Evolutionary conservation across 2,329 filamentous ascomycete genomes (phyloP).

Genomic region (Penicillium sp.): DNA sequence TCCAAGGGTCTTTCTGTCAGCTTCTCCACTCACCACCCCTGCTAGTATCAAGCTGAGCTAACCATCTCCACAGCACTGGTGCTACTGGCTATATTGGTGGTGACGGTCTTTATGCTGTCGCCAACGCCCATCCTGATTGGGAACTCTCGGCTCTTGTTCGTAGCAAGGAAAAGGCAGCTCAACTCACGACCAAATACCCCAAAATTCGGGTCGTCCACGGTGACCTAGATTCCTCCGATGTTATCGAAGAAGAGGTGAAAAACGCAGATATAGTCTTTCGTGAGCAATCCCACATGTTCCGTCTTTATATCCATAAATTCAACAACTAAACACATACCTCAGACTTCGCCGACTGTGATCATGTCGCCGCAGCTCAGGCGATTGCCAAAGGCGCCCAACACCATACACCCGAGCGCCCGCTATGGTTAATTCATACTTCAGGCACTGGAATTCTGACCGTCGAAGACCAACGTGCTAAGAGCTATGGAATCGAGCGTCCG

Average conservation of each 20-base stretch:
- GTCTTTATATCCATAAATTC: too few species aligned
- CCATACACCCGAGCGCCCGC: constrained; percentile 39
- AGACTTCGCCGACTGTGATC: constrained; percentile 50
- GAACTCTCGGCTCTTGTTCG: constrained; percentile 50
- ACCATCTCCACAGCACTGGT: constrained; percentile 48
- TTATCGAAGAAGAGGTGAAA: constrained; percentile 49
- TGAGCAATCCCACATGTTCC: constrained; percentile 31
- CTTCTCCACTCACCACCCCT: constrained; percentile 10
- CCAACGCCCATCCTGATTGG: constrained; percentile 53
- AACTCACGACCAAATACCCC: constrained; percentile 45
- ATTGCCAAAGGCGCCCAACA: constrained; percentile 45
- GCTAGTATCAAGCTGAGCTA: constrained; percentile 16
- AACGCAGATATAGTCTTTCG: constrained; percentile 54
- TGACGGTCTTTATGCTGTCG: constrained; percentile 53
- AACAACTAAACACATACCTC: too few species aligned
- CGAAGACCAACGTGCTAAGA: constrained; percentile 45
- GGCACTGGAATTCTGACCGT: constrained; percentile 49
- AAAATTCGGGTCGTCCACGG: constrained; percentile 48
- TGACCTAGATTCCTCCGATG: constrained; percentile 45
- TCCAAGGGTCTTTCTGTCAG: constrained; percentile 39
- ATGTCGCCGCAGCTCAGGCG: constrained; percentile 46
- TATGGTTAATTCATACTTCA: constrained; percentile 51
- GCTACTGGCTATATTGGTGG: constrained; percentile 60
- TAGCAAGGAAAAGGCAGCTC: constrained; percentile 47
- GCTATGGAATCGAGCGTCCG: constrained; percentile 45